Conservation (phyloP, 2,329 filamentous ascomycete species). For the Incumbomyces delicatus region DNA sequence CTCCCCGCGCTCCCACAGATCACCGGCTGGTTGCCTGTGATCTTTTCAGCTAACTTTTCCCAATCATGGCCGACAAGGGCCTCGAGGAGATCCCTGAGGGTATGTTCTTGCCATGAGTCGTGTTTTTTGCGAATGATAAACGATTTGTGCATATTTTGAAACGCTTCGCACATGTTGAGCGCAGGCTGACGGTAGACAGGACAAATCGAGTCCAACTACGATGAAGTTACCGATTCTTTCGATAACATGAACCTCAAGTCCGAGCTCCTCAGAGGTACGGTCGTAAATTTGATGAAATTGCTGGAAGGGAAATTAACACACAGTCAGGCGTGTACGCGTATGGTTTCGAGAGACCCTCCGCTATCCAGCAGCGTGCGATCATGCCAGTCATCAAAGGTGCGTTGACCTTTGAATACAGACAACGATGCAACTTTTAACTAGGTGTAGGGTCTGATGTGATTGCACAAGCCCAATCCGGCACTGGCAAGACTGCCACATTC, state of each 20-base stretch:
- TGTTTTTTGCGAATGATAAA: neutral
- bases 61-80: conserved; percentile 99
- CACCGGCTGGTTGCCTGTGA: conserved; percentile 67
- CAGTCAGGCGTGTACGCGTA: conserved; percentile 84
- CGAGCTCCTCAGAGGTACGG: conserved; percentile 87
- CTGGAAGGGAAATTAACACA: conserved; percentile 9
- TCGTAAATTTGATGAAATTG: conserved; percentile 23
- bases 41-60: conserved; percentile 47
- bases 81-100: conserved; percentile 95
- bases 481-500: conserved; percentile 99
- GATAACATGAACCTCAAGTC: conserved; percentile 95
- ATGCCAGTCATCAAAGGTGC: conserved; percentile 99
- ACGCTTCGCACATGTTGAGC: conserved; percentile 6
- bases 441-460: conserved; percentile 86
- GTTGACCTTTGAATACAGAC: conserved; percentile 8
- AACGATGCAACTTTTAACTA: conserved; percentile 16
- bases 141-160: neutral
- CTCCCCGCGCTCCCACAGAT: conserved; percentile 40
- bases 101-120: conserved; percentile 43
- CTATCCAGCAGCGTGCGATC: conserved; percentile 99
- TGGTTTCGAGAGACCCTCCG: conserved; percentile 98
- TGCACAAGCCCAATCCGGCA: conserved; percentile 98
- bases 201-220: conserved; percentile 99
- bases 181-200: conserved; percentile 43
- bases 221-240: conserved; percentile 98